phyloP scores from a whole-genome alignment of 148 eudicot species.

The Limonium bicolor region DNA sequence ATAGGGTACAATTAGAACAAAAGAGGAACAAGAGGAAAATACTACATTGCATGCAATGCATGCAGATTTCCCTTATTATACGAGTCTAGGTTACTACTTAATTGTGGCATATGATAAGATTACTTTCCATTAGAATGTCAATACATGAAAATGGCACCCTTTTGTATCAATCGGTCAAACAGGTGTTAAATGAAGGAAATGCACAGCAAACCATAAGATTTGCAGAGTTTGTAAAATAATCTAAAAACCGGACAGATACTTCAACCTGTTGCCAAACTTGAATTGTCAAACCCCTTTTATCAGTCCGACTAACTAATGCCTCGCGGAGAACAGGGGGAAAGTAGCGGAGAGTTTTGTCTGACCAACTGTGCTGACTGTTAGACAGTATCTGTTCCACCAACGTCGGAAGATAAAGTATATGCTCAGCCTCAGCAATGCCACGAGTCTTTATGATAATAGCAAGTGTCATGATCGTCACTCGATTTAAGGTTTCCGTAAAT shows the following conservation, averaged over 20 bases:
- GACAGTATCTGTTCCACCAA: constrained; percentile 88
- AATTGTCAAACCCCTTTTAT: constrained; percentile 63
- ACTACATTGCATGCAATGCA: too few species aligned
- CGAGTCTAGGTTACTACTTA: too few species aligned
- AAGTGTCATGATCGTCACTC: constrained; percentile 55
- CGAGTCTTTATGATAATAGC: constrained; percentile 94
- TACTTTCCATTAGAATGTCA: too few species aligned
- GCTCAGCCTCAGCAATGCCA: constrained; percentile 91
- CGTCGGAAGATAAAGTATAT: constrained; percentile 65
- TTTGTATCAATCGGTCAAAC: too few species aligned
- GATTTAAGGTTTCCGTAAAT: constrained; percentile 88
- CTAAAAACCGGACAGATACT: too few species aligned
- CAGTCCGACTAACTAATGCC: constrained; percentile 57
- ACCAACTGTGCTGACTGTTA: constrained; percentile 93
- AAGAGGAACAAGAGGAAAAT: too few species aligned
- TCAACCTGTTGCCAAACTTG: constrained; percentile 99
- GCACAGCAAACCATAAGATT: background rate
- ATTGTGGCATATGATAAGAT: too few species aligned
- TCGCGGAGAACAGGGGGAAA: constrained; percentile 78
- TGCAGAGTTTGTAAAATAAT: too few species aligned
- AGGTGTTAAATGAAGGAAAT: background rate
- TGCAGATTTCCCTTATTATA: too few species aligned
- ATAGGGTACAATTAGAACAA: too few species aligned
- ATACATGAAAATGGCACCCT: too few species aligned
- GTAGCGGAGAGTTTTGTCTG: constrained; percentile 77